Evolutionary conservation across 2,329 filamentous ascomycete species (phyloP).

Genomic region (Microdochium bolleyi): DNA sequence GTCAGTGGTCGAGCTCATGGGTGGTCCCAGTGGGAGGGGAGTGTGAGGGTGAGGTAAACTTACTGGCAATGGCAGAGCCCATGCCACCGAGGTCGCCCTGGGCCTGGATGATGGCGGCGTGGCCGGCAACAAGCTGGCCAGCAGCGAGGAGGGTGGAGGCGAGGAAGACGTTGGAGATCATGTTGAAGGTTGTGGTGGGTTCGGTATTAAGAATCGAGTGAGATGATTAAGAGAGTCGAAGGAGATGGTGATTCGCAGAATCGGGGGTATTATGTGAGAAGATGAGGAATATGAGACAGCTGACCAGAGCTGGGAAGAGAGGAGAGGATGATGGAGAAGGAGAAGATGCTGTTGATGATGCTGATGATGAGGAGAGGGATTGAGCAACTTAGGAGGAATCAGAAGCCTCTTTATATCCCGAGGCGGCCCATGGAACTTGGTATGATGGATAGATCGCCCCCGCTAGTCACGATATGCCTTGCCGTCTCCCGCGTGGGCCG

Average conservation of each 20-base stretch:
- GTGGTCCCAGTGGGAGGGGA: constrained; percentile 1
- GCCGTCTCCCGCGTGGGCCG: neutral
- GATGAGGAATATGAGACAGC: neutral
- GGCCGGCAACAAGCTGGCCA: constrained; percentile 48
- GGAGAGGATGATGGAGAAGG: neutral
- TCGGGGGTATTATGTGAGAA: neutral
- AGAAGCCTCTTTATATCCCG: neutral
- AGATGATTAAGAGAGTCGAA: neutral
- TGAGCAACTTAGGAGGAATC: neutral
- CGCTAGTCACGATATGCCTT: neutral
- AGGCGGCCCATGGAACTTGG: too few species aligned
- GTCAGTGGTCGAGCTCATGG: constrained; percentile 2
- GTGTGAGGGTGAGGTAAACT: constrained; percentile 5
- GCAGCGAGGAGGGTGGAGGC: constrained; percentile 42
- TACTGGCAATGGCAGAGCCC: constrained; percentile 27
- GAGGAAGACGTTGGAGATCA: constrained; percentile 11
- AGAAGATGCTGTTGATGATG: neutral
- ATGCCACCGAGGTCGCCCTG: constrained; percentile 49
- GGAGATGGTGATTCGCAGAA: neutral
- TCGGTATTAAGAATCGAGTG: neutral
- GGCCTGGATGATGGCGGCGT: constrained; percentile 52
- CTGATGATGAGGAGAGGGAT: neutral
- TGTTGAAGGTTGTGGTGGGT: constrained; percentile 15
- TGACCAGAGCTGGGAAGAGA: neutral
- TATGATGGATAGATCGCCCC: neutral